Base-by-base conservation (phyloP, 441 rosid genomes). In the Pelargonium myrrhifolium region DNA sequence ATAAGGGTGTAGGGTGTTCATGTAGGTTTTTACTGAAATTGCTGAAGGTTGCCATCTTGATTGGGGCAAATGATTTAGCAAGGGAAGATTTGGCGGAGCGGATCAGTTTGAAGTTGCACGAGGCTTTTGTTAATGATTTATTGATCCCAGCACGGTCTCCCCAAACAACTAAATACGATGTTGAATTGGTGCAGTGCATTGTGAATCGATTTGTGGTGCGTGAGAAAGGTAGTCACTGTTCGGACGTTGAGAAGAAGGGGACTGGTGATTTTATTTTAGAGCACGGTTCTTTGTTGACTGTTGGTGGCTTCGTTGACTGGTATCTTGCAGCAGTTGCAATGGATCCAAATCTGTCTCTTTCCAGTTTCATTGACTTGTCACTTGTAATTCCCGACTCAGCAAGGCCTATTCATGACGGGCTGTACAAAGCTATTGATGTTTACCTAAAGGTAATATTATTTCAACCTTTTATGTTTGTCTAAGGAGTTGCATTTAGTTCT, bases 21-120 rank as follows among this genome's bases (percentile, higher is more conserved):
- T 94, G 97, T 72, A 76, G 92, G 73, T 94, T 94, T 80, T 80
- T 92, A 83, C 74, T 92, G 72, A 87, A 89, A 71, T 86, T 94
- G 62, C 78, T 94, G 73, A 89, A 84, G 79, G 85, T 85, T 72
- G 85, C 90, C 12, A 77, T 80, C 72, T 77, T 85, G 77, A 83
- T 89, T 64, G 91, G 85, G 45, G 80, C 79, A 15, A 85, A 86
- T 70, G 92, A 85, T 72, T 71, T 39, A 0, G 69, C 77, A 1
- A 81, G 70, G 80, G 89, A 89, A 72, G 81, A 81, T 56, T 75
- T 94, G 80, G 60, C 85, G 61, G 76, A 87, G 62, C 84, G 83
- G 69, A 83, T 87, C 71, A 79, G 91, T 75, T 71, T 79, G 62
- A 88, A 83, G 85, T 77, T 94, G 65, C 86, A 86, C 0, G 94